These are phyloP conservation scores for Kokia cookei DNA, from an alignment of 441 rosid genomes.

Conservation along the genomic window DNA sequence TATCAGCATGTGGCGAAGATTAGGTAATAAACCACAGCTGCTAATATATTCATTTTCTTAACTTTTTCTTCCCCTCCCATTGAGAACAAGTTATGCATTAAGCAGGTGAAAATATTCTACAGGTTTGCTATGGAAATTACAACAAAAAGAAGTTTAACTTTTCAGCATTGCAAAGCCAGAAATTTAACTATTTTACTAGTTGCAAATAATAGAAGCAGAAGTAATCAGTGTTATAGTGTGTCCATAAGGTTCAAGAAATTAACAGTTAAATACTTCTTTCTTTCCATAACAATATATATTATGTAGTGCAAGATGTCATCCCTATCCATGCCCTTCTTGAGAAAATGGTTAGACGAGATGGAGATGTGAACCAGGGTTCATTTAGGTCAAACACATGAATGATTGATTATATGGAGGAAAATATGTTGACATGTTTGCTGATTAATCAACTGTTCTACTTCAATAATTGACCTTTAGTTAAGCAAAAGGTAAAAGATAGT, in stretches of 20 bases:
- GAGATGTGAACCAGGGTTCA: neutral
- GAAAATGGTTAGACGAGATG: neutral
- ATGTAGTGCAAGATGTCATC: neutral
- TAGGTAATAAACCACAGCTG: neutral
- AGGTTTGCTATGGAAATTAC: neutral
- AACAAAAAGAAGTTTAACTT: neutral
- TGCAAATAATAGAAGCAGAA: constrained; percentile 1
- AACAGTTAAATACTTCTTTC: neutral
- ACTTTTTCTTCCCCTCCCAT: neutral
- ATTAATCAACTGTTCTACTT: neutral
- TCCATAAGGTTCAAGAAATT: neutral
- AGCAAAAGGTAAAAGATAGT: neutral
- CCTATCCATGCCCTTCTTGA: neutral
- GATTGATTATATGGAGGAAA: neutral
- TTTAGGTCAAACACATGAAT: neutral
- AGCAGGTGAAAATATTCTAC: neutral
- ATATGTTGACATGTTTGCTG: neutral
- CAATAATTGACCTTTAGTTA: neutral
- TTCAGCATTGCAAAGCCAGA: neutral
- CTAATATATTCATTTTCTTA: neutral
- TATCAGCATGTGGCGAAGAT: neutral
- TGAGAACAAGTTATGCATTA: neutral
- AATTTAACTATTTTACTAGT: neutral
- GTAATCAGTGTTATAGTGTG: neutral
- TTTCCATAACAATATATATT: neutral